phyloP scores from a whole-genome alignment of 768 basidiomycete genomes.

The Suillus subaureus region DNA sequence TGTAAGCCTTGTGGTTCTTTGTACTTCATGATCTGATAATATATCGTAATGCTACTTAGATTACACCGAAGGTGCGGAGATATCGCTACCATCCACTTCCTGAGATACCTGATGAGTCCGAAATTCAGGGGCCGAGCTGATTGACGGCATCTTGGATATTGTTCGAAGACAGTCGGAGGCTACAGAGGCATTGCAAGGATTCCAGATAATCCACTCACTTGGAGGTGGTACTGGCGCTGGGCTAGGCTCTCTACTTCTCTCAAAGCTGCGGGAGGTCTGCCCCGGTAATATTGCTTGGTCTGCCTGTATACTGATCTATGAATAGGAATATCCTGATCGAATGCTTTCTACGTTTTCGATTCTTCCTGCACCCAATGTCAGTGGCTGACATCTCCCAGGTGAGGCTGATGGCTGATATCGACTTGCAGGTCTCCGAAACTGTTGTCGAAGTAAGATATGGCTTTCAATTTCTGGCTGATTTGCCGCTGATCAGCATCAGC shows the following conservation, averaged over 20 bases:
- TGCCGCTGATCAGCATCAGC: constrained; percentile 39
- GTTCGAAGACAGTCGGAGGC: constrained; percentile 77
- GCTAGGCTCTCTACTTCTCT: constrained; percentile 76
- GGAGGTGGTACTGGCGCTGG: constrained; percentile 93
- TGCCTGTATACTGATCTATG: constrained; percentile 15
- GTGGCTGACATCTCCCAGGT: constrained; percentile 12
- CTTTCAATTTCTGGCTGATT: background rate
- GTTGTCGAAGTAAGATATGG: constrained; percentile 49
- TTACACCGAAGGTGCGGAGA: constrained; percentile 78
- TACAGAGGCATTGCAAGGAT: constrained; percentile 89
- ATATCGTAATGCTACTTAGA: constrained; percentile 43
- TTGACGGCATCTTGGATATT: constrained; percentile 84
- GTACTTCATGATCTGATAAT: constrained; percentile 5
- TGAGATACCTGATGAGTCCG: constrained; percentile 1
- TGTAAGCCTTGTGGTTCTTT: constrained; percentile 50
- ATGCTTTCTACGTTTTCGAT: constrained; percentile 56
- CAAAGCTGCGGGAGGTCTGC: constrained; percentile 78
- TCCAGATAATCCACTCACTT: constrained; percentile 86
- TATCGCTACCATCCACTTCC: constrained; percentile 8
- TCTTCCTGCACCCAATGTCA: constrained; percentile 58
- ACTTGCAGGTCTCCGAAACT: constrained; percentile 44
- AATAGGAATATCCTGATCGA: constrained; percentile 59
- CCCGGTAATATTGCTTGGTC: constrained; percentile 6
- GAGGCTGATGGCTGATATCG: constrained; percentile 16
- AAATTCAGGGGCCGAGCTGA: constrained; percentile 79